A percentile compares a stretch with the other conserved stretches of the same genome.
Conservation (phyloP, 2,329 filamentous ascomycete species). For the Fusarium albidum region DNA sequence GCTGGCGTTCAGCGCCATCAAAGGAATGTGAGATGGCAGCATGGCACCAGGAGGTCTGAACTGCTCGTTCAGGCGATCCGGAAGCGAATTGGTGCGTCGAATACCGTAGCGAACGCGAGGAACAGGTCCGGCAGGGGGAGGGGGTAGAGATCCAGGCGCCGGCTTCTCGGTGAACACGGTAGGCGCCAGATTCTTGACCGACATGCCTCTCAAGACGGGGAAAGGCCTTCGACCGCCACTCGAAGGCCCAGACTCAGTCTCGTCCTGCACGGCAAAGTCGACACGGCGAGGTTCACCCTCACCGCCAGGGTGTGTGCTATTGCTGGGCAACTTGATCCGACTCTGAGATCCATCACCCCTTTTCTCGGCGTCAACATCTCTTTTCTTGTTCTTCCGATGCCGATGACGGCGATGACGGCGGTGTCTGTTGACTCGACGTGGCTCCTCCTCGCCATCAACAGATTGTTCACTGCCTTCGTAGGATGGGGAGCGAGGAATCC, state of each 20-base stretch:
- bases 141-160: conserved; percentile 36
- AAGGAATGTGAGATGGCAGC: conserved; percentile 56
- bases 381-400: conserved; percentile 53
- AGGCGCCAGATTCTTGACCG: conserved; percentile 73
- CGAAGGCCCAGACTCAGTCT: conserved; percentile 33
- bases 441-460: conserved; percentile 53
- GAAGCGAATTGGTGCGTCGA: conserved; percentile 77
- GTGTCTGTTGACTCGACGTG: conserved; percentile 44
- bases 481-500: conserved; percentile 48
- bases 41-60: conserved; percentile 59
- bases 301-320: conserved; percentile 17
- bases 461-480: conserved; percentile 53
- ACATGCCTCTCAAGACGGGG: conserved; percentile 65
- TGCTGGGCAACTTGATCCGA: conserved; percentile 45
- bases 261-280: conserved; percentile 60
- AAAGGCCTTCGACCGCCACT: conserved; percentile 54
- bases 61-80: conserved; percentile 68
- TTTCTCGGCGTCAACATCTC: conserved; percentile 46
- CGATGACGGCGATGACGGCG: conserved; percentile 48
- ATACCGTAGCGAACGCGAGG: conserved; percentile 70
- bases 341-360: conserved; percentile 36
- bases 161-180: conserved; percentile 69
- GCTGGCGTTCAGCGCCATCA: conserved; percentile 45
- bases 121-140: conserved; percentile 53
- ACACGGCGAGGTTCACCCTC: conserved; percentile 62